Conservation (phyloP, 176 grass and related monocot genomes). For the Eleusine coracana region DNA sequence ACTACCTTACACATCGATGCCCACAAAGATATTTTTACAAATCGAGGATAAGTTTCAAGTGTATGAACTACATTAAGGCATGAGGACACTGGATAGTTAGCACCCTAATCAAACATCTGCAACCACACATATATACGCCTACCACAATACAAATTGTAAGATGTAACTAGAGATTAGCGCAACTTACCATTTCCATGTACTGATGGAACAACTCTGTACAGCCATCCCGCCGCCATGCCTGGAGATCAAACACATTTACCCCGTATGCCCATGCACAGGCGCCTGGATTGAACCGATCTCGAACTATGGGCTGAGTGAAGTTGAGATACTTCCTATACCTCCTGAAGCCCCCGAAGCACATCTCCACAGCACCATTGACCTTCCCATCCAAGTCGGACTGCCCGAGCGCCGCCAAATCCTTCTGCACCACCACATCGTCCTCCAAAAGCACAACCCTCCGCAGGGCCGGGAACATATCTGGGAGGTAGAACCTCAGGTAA, state of each 20-base stretch:
- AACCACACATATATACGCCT: constrained; percentile 4
- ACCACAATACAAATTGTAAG: not conserved
- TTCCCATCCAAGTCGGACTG: constrained; percentile 81
- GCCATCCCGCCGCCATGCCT: constrained; percentile 76
- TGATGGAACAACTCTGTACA: constrained; percentile 90
- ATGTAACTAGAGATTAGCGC: not conserved
- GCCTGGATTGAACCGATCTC: constrained; percentile 58
- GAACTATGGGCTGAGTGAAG: constrained; percentile 71
- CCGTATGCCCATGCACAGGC: constrained; percentile 91
- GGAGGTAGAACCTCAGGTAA: constrained; percentile 92
- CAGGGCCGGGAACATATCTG: constrained; percentile 80
- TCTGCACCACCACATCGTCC: constrained; percentile 96
- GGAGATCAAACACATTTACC: constrained; percentile 89
- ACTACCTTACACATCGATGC: not conserved
- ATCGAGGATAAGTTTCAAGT: not conserved
- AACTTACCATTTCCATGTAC: constrained; percentile 78
- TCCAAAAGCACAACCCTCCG: constrained; percentile 75
- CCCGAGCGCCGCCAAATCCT: constrained; percentile 72
- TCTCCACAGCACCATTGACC: constrained; percentile 91
- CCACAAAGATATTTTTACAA: not conserved
- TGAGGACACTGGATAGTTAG: not conserved
- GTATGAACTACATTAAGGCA: constrained; percentile 2
- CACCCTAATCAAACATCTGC: constrained; percentile 14
- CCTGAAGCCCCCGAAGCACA: constrained; percentile 86
- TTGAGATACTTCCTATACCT: constrained; percentile 89